Evolutionary conservation across 768 basidiomycete species (phyloP).

Genomic region (Suillus occidentalis): DNA sequence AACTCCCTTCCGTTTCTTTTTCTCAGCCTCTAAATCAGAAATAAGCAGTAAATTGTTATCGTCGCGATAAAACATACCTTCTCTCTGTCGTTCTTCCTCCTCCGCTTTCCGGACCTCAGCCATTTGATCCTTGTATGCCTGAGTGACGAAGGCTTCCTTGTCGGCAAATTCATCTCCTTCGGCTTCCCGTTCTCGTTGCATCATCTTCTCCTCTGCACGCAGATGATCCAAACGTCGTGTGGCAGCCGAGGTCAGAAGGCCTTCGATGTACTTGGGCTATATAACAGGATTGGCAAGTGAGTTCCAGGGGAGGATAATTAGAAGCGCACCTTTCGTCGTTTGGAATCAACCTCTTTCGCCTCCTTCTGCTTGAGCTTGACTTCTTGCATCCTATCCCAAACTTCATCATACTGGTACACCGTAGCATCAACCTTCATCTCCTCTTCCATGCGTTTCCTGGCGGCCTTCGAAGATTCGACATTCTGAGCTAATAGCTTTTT

Average conservation of each 20-base stretch:
- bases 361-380: slow-evolving; percentile 74
- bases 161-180: slow-evolving; percentile 94
- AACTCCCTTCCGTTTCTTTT: slow-evolving; percentile 56
- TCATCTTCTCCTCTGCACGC: slow-evolving; percentile 97
- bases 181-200: slow-evolving; percentile 85
- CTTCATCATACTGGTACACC: slow-evolving; percentile 94
- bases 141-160: slow-evolving; percentile 97
- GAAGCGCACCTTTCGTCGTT: slow-evolving; percentile 70
- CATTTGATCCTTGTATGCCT: slow-evolving; percentile 96
- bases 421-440: slow-evolving; percentile 79
- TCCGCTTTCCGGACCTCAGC: slow-evolving; percentile 87
- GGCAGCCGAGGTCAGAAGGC: slow-evolving; percentile 76
- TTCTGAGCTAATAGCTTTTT: slow-evolving; percentile 59
- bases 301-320: not conserved
- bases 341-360: slow-evolving; percentile 71
- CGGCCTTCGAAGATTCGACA: slow-evolving; percentile 59
- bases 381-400: slow-evolving; percentile 95
- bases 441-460: slow-evolving; percentile 71
- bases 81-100: slow-evolving; percentile 85
- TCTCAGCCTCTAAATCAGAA: slow-evolving; percentile 45
- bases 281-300: slow-evolving; percentile 17
- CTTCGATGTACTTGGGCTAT: slow-evolving; percentile 92
- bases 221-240: slow-evolving; percentile 86
- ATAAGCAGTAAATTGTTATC: not conserved
- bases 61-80: slow-evolving; percentile 56